phyloP scores from a whole-genome alignment of 1,139 yeast species.

The Geotrichum citri-aurantii region DNA sequence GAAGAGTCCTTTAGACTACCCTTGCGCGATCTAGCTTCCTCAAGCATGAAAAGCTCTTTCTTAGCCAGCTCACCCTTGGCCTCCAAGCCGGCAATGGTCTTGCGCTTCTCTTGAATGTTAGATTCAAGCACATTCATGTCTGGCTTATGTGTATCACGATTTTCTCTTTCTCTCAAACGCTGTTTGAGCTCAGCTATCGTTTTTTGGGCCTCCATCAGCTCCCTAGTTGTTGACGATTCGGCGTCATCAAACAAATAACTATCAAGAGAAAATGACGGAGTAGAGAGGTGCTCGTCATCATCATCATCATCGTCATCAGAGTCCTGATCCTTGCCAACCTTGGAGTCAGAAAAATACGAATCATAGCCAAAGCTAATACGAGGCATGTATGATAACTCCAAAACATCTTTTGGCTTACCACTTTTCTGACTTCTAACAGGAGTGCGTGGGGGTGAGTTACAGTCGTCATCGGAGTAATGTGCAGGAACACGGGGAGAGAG shows the following conservation, averaged over 20 bases:
- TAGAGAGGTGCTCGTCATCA: constrained; percentile 6
- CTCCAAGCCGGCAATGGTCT: constrained; percentile 35
- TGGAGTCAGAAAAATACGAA: constrained; percentile 21
- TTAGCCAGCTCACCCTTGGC: constrained; percentile 33
- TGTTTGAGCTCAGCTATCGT: constrained; percentile 35
- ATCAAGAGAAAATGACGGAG: constrained; percentile 15
- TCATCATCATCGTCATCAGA: constrained; percentile 14
- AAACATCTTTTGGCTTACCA: constrained; percentile 3
- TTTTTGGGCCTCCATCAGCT: constrained; percentile 30
- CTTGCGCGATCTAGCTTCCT: constrained; percentile 20
- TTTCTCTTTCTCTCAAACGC: constrained; percentile 22
- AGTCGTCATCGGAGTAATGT: constrained; percentile 9
- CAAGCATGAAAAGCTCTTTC: constrained; percentile 31
- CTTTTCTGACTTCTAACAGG: constrained; percentile 2
- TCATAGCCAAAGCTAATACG: constrained; percentile 12
- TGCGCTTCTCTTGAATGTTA: constrained; percentile 32
- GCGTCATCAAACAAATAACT: constrained; percentile 10
- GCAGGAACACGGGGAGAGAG: constrained; percentile 14
- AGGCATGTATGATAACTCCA: constrained; percentile 3
- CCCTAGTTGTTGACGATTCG: constrained; percentile 19
- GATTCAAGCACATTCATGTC: constrained; percentile 24
- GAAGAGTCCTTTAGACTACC: constrained; percentile 22
- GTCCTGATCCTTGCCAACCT: constrained; percentile 21
- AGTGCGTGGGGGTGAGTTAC: constrained; percentile 17
- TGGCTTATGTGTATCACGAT: constrained; percentile 15